Evolutionary conservation across 176 grass and related monocot genomes (phyloP), one percentile per base, ranked within the genome.

Genomic region (Metroxylon sagu): DNA sequence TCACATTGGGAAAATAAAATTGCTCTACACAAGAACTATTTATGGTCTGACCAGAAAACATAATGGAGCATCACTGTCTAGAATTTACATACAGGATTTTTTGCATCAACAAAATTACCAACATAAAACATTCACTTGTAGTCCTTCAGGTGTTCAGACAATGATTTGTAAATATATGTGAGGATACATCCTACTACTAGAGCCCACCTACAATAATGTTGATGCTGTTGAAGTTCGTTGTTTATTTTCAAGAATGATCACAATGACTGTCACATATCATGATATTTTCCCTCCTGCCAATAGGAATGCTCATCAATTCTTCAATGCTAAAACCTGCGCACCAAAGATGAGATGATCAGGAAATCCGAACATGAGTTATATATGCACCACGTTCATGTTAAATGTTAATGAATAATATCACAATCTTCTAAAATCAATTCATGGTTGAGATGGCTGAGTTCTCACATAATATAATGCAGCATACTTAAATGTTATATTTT

Each of bases 231-330:
- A 31, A 23, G 65, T 67, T 54, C 52, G 51, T 8, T 35, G 16
- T 3, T 55, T 35, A 54, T 15, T 54, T 31, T 51, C 65, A 15
- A 67, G 65, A 17, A 67, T 35, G n/a, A 67, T 54, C 6, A 56
- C 25, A 4, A 43, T 67, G 27, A 39, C 50, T 0, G 51, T 55
- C 4, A 55, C 65, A 18, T 54, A 18, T 67, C 64, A 54, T 67
- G 64, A 19, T 67, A 67, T 26, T 55, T 54, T 54, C 65, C 50
- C 65, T 67, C 17, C 6, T 54, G 7, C 64, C 64, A 53, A 25
- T 5, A 30, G 64, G 64, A 19, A 67, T 19, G 3, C 51, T 55
- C 50, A 54, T 1, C 26, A 66, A 54, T 28, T 67, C 64, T 30
- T 55, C 28, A 0, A 19, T 2, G 14, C 27, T 67, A 16, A 67